phyloP scores from a whole-genome alignment of 1,284 basidiomycete genomes.

The Sphaerobolus stellatus region DNA sequence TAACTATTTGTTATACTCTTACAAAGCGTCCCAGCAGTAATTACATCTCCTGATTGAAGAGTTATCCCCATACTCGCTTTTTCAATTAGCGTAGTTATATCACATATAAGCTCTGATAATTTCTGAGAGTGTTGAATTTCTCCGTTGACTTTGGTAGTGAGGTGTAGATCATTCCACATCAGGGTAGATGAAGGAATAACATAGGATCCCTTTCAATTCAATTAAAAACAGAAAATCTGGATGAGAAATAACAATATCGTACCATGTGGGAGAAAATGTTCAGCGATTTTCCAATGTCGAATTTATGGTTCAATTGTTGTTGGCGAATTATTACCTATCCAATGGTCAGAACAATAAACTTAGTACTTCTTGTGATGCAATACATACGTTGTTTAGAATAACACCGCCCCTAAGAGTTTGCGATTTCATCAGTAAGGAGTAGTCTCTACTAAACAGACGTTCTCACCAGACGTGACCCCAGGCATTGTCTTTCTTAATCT shows the following conservation, averaged over 20 bases:
- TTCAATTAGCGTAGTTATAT: constrained; percentile 33
- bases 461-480: constrained; percentile 32
- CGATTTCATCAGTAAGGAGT: not conserved
- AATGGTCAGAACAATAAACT: not conserved
- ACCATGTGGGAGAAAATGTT: constrained; percentile 37
- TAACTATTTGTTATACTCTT: no score
- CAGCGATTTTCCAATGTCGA: constrained; percentile 34
- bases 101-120: constrained; percentile 32
- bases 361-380: not conserved
- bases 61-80: constrained; percentile 31
- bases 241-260: no score
- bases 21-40: constrained; percentile 28
- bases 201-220: constrained; percentile 5
- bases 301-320: constrained; percentile 32
- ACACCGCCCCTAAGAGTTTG: constrained; percentile 23
- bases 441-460: not conserved
- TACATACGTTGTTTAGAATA: constrained; percentile 26
- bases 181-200: constrained; percentile 10
- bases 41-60: constrained; percentile 31
- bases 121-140: constrained; percentile 27
- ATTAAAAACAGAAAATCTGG: no score
- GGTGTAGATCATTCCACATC: constrained; percentile 16
- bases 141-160: constrained; percentile 32
- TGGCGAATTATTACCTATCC: constrained; percentile 25
- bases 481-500: constrained; percentile 31